Evolutionary conservation across 1,139 yeast species (phyloP), one percentile per base, ranked within the genome.

Genomic region (Pichia sp.): DNA sequence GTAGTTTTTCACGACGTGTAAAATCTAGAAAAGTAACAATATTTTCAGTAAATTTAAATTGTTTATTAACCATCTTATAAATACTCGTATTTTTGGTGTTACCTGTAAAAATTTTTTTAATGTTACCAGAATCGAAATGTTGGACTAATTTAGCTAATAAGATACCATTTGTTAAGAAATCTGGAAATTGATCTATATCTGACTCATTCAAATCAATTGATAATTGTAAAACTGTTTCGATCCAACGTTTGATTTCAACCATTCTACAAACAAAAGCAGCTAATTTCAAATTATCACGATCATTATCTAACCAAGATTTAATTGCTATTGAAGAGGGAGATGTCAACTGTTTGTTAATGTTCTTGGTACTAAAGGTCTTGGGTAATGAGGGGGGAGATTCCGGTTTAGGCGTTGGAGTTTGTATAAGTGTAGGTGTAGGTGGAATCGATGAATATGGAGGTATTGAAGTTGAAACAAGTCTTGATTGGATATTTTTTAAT

Each of bases 251-350:
- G 20, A 93, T 88, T 53, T 94, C 96, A 31, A 79, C 78, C 25
- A 91, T 80, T 51, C 96, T 80, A 59, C 97, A 91, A 29, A 91
- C 70, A 56, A 87, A 91, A 56, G 88, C 95, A 54, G 87, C 86
- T 0, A 55, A 49, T 35, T 54, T 56, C 3, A 52, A 18, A 7
- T 52, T 45, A 34, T 53, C 53, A 27, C 59, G 49, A 35, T 58
- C 59, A 3, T 47, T 38, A 37, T 58, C 61, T 44, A 58, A 47
- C 54, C 57, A 54, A 3, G 50, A 39, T 8, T 44, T 40, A 4
- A 47, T 31, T 3, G 45, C 40, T 11, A 25, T 38, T 27, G 40
- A 33, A 13, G 37, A 29, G 3, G 37, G 20, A 9, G 42, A 27
- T 15, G 38, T 34, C 7, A 41, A 28, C 10, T 45, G 42, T 20